Conservation (phyloP, 768 basidiomycete species). For the Leccinum subtestaceum region DNA sequence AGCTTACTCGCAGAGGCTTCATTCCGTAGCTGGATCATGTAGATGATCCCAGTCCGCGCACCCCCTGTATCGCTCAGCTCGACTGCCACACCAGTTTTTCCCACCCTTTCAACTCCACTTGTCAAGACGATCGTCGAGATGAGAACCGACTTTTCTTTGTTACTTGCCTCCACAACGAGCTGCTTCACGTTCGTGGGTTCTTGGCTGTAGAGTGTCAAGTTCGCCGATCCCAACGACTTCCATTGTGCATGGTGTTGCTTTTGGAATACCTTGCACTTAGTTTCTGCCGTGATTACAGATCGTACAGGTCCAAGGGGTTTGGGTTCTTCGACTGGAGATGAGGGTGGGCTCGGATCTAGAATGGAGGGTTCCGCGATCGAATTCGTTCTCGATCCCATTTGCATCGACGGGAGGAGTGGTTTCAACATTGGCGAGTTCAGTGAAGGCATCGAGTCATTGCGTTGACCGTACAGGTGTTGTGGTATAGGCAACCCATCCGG, state of each 20-base stretch:
- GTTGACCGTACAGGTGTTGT: constrained; percentile 22
- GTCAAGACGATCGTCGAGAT: constrained; percentile 95
- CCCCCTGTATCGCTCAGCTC: constrained; percentile 87
- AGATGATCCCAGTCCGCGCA: constrained; percentile 87
- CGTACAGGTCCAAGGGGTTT: constrained; percentile 63
- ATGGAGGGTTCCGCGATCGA: constrained; percentile 54
- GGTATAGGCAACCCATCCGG: constrained; percentile 35
- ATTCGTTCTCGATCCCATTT: constrained; percentile 47
- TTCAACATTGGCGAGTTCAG: constrained; percentile 42
- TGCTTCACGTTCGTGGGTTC: constrained; percentile 90
- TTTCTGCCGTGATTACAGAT: constrained; percentile 78
- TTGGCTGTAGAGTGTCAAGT: constrained; percentile 83
- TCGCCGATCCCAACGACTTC: constrained; percentile 90
- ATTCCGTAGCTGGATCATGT: constrained; percentile 95
- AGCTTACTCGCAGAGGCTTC: constrained; percentile 82
- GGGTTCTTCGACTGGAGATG: constrained; percentile 67
- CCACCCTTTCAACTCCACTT: constrained; percentile 97
- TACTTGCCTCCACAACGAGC: constrained; percentile 88
- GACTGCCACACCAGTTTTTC: constrained; percentile 95
- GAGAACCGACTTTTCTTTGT: constrained; percentile 68
- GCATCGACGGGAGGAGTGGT: constrained; percentile 62
- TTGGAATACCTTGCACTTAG: constrained; percentile 98
- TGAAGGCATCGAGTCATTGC: constrained; percentile 18
- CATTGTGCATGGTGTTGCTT: constrained; percentile 97
- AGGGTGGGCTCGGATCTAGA: constrained; percentile 77